These are phyloP conservation scores for Paramecium sonneborni DNA, from an alignment of 73 alveolate genomes.

Conservation along the genomic window DNA sequence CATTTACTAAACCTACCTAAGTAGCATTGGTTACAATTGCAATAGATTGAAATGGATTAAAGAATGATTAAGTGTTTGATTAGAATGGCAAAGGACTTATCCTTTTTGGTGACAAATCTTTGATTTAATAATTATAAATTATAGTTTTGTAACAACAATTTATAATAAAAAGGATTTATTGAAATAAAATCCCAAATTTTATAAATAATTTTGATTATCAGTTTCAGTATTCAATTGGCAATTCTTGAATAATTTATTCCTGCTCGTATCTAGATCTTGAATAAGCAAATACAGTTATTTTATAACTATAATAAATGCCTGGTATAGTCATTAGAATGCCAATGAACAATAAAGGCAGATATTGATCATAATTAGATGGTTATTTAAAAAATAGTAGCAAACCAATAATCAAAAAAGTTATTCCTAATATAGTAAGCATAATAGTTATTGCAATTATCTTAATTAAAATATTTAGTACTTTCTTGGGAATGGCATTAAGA, in stretches of 20 bases:
- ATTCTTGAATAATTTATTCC: constrained; percentile 19
- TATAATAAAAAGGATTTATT: background rate
- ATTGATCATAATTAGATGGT: background rate
- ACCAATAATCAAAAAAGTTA: constrained; percentile 23
- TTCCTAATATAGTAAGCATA: background rate
- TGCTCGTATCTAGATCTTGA: background rate
- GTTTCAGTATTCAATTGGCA: constrained; percentile 10
- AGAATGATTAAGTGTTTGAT: background rate
- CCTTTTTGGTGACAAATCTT: background rate
- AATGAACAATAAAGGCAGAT: background rate
- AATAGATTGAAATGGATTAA: background rate
- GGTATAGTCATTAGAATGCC: constrained; percentile 10
- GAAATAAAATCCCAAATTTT: background rate
- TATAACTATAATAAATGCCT: background rate
- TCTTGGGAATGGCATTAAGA: background rate
- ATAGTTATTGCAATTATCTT: constrained; percentile 17
- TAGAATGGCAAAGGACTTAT: background rate
- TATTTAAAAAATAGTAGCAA: background rate
- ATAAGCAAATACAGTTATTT: background rate
- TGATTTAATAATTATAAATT: background rate
- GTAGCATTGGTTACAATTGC: background rate
- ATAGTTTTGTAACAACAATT: background rate
- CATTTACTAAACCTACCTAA: background rate
- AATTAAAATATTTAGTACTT: background rate
- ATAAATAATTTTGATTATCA: background rate